Percentiles rank a stretch among this genome's conserved stretches.
Evolutionary conservation across 2,329 filamentous ascomycete species (phyloP).

Genomic region (Diaporthe citri): DNA sequence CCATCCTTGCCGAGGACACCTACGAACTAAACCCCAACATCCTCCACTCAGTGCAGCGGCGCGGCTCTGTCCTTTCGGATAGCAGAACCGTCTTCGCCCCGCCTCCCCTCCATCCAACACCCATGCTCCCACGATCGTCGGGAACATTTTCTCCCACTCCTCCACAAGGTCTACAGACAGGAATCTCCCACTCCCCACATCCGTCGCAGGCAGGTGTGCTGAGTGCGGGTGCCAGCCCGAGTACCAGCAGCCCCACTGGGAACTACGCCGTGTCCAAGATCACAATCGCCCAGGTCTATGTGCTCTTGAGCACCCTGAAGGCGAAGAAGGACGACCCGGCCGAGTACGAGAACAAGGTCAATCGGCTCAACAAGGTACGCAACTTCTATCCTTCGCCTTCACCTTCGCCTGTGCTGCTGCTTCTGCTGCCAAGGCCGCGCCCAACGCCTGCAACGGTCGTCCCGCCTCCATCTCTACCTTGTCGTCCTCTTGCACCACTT

Average conservation of each 20-base stretch:
- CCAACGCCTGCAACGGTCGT: constrained; percentile 26
- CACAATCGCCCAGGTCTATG: constrained; percentile 93
- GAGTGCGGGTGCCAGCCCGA: constrained; percentile 72
- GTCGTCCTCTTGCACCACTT: neutral
- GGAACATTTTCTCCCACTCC: constrained; percentile 75
- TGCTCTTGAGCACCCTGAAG: constrained; percentile 93
- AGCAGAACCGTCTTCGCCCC: constrained; percentile 47
- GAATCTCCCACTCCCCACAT: constrained; percentile 67
- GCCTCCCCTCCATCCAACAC: constrained; percentile 43
- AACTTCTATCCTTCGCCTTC: constrained; percentile 4
- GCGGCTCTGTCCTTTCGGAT: constrained; percentile 48
- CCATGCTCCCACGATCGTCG: constrained; percentile 72
- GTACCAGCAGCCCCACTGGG: constrained; percentile 73
- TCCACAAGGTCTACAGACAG: constrained; percentile 69
- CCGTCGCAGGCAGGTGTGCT: constrained; percentile 68
- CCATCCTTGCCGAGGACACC: constrained; percentile 7
- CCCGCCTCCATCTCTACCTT: neutral
- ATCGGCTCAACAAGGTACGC: constrained; percentile 90
- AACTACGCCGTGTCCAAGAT: constrained; percentile 85
- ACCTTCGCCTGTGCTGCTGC: neutral
- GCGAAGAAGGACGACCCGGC: constrained; percentile 87
- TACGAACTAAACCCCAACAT: neutral
- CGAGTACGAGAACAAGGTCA: constrained; percentile 93
- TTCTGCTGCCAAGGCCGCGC: neutral
- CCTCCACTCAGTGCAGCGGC: constrained; percentile 37